phyloP scores from a whole-genome alignment of 2,329 filamentous ascomycete species.

The Cercospora nicotianae region DNA sequence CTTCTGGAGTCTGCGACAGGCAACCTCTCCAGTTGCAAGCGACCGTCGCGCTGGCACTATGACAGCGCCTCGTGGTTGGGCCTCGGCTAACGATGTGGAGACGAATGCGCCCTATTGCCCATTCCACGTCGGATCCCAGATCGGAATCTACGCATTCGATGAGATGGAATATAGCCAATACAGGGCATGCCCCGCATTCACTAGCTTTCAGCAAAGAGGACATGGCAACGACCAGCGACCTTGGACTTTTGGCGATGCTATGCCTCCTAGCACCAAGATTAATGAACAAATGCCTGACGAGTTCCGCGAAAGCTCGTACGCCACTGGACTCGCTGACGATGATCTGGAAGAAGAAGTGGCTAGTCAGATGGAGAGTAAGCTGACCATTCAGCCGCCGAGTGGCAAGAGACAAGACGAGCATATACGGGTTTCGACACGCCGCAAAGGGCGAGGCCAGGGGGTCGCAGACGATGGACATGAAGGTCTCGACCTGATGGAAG shows the following conservation, averaged over 20 bases:
- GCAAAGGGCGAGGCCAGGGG: conserved; percentile 18
- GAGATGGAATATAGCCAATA: conserved; percentile 28
- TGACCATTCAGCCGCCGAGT: conserved; percentile 27
- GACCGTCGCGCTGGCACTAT: neutral
- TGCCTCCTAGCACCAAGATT: conserved; percentile 33
- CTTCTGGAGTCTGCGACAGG: conserved; percentile 43
- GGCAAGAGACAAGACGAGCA: conserved; percentile 22
- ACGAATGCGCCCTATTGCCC: conserved; percentile 94
- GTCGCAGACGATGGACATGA: conserved; percentile 1
- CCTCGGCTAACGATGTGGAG: conserved; percentile 52
- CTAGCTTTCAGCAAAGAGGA: conserved; percentile 27
- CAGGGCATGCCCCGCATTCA: conserved; percentile 13
- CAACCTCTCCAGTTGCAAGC: conserved; percentile 13
- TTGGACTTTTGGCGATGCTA: conserved; percentile 37
- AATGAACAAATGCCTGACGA: conserved; percentile 30
- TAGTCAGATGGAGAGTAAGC: conserved; percentile 30
- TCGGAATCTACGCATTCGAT: conserved; percentile 70
- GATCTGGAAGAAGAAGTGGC: conserved; percentile 28
- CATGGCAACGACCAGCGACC: conserved; percentile 28
- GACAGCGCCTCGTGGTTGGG: neutral
- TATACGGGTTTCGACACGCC: conserved; percentile 28
- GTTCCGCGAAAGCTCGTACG: conserved; percentile 8
- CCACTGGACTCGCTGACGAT: conserved; percentile 7
- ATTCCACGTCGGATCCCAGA: conserved; percentile 86
- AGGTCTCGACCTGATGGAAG: conserved; percentile 18